A percentile compares a stretch with the other conserved stretches of the same genome.
These are phyloP conservation scores for Trichocladium antarcticum DNA, from an alignment of 495 filamentous ascomycete species.

Conservation along the genomic window DNA sequence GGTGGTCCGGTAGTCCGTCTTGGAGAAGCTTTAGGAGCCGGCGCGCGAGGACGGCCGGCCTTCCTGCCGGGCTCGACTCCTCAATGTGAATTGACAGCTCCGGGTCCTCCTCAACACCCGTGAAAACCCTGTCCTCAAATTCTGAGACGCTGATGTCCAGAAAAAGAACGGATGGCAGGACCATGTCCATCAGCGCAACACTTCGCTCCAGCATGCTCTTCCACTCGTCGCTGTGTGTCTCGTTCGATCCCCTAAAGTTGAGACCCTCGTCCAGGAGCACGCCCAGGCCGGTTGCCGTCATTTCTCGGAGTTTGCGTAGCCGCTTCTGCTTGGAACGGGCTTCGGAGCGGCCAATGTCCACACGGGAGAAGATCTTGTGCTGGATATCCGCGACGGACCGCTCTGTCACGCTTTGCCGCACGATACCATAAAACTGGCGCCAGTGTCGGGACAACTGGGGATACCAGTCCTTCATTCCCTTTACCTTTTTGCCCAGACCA, in stretches of 20 bases:
- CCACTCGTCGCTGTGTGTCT: slow-evolving; percentile 48
- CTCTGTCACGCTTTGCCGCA: slow-evolving; percentile 56
- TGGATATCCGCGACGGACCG: slow-evolving; percentile 50
- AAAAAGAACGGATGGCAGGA: slow-evolving; percentile 50
- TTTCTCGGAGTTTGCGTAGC: slow-evolving; percentile 55
- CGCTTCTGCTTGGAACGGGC: slow-evolving; percentile 55
- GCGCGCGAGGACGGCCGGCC: slow-evolving; percentile 50
- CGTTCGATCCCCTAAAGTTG: slow-evolving; percentile 42
- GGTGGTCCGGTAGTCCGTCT: slow-evolving; percentile 48
- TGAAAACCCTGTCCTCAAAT: slow-evolving; percentile 66
- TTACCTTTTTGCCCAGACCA: background rate
- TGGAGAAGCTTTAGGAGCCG: slow-evolving; percentile 58
- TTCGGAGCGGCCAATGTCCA: slow-evolving; percentile 58
- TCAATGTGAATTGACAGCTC: slow-evolving; percentile 37
- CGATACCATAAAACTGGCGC: slow-evolving; percentile 69
- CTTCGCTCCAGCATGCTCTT: slow-evolving; percentile 58
- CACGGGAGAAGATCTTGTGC: slow-evolving; percentile 52
- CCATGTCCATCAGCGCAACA: slow-evolving; percentile 68
- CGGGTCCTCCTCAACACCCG: slow-evolving; percentile 49
- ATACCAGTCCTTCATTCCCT: background rate
- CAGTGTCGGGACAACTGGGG: slow-evolving; percentile 44
- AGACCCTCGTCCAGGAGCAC: slow-evolving; percentile 75
- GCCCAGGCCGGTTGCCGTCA: slow-evolving; percentile 77
- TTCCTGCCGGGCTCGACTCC: slow-evolving; percentile 23
- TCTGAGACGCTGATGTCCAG: slow-evolving; percentile 46